Evolutionary conservation across 805 yeast genomes (phyloP), one percentile per base, ranked within the genome.

Genomic region (Metschnikowia shivogae): DNA sequence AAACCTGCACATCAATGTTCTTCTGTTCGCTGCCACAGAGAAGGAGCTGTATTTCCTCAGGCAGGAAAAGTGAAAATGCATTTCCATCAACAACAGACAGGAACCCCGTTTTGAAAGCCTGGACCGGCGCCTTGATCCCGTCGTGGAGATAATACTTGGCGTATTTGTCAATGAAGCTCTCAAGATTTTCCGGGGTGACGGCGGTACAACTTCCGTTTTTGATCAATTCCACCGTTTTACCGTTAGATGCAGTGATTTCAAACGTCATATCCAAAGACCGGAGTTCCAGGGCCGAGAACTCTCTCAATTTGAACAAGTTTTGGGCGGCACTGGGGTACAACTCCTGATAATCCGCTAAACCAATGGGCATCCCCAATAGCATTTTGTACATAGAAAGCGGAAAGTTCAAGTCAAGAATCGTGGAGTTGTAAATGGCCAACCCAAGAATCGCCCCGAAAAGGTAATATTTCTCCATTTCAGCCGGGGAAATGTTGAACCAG

Each of bases 371-470:
- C 3, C 72, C 74, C 54, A 88, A 68, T 33, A 92, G 65, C 48
- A 86, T 77, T 64, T 89, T 90, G 65, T 86, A 93, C 32, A 89
- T 63, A 0, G 86, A 86, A 29, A 69, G 66, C 0, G 98, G 97
- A 45, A 92, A 80, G 36, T 77, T 77, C 44, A 92, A 68, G 60
- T 89, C 96, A 37, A 92, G 67, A 39, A 90, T 89, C 0, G 89
- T 84, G 0, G 97, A 86, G 63, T 92, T 93, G 63, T 87, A 89
- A 29, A 93, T 82, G 0, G 98, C 97, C 54, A 93, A 72, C 0
- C 97, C 98, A 34, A 93, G 65, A 1, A 89, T 83, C 2, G 86
- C 86, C 0, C 99, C 99, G 44, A 89, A 83, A 31, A 89, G 67
- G 57, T 79, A 83, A 64, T 83, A 90, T 48, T 81, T 65, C 48